These are phyloP conservation scores for Trichoderma sp. DNA, from an alignment of 2,329 filamentous ascomycete species.

Conservation along the genomic window DNA sequence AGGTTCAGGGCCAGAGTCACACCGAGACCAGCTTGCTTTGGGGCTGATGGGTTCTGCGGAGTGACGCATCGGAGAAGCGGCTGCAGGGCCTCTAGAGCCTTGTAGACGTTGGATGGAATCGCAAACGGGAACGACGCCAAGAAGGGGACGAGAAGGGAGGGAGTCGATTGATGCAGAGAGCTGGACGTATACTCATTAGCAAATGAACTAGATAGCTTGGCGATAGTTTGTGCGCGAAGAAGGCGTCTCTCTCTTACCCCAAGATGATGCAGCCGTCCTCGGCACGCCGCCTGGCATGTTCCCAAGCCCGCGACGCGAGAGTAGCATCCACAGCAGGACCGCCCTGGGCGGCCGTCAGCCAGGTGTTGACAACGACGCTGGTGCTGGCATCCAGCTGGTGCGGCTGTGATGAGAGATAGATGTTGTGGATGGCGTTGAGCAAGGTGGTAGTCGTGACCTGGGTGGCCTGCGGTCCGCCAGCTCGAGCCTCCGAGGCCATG, in stretches of 20 bases:
- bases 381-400: constrained; percentile 87
- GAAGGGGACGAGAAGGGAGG: constrained; percentile 81
- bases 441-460: constrained; percentile 93
- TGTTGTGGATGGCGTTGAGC: constrained; percentile 87
- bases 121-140: constrained; percentile 77
- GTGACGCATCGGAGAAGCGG: constrained; percentile 89
- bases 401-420: constrained; percentile 79
- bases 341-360: constrained; percentile 77
- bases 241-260: constrained; percentile 60
- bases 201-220: not conserved
- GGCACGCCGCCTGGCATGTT: constrained; percentile 89
- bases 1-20: constrained; percentile 82
- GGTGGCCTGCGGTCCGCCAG: constrained; percentile 65
- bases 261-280: constrained; percentile 94
- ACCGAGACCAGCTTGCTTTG: constrained; percentile 77
- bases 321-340: constrained; percentile 76
- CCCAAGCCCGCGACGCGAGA: constrained; percentile 83
- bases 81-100: constrained; percentile 76
- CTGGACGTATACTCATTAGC: constrained; percentile 47
- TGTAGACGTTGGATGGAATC: constrained; percentile 73
- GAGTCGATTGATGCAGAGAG: constrained; percentile 84
- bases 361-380: constrained; percentile 92
- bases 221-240: not conserved
- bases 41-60: constrained; percentile 81
- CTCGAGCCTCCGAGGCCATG: constrained; percentile 60